Conservation (phyloP, 768 basidiomycete species). For the Hericium alpestre region DNA sequence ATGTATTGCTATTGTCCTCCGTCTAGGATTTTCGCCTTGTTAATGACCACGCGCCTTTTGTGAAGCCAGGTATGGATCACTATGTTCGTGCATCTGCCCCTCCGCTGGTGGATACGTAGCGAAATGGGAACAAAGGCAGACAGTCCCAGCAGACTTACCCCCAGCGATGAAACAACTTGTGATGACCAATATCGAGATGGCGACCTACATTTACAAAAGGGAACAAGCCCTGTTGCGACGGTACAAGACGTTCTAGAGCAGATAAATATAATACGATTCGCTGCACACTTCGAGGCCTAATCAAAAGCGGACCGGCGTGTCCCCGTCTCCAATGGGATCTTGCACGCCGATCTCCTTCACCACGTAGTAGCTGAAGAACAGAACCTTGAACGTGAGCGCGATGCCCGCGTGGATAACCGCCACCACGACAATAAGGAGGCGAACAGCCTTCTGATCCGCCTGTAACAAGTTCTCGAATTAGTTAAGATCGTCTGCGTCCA, state of each 20-base stretch:
- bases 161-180: no score
- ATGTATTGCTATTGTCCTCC: no score
- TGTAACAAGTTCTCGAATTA: constrained; percentile 17
- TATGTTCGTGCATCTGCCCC: no score
- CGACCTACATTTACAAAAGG: no score
- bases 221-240: no score
- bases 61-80: no score
- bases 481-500: background rate
- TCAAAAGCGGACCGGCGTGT: background rate
- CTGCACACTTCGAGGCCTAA: background rate
- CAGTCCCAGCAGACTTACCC: no score
- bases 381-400: constrained; percentile 77
- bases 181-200: no score
- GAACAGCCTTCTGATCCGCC: constrained; percentile 82
- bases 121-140: no score
- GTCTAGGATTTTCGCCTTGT: no score
- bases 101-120: no score
- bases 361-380: constrained; percentile 56
- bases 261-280: background rate
- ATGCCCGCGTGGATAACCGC: constrained; percentile 67
- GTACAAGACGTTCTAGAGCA: background rate
- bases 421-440: constrained; percentile 71
- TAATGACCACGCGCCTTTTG: no score
- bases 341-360: constrained; percentile 28
- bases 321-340: constrained; percentile 16